phyloP scores from a whole-genome alignment of 2,329 filamentous ascomycete species.

The Drechslera avenae region DNA sequence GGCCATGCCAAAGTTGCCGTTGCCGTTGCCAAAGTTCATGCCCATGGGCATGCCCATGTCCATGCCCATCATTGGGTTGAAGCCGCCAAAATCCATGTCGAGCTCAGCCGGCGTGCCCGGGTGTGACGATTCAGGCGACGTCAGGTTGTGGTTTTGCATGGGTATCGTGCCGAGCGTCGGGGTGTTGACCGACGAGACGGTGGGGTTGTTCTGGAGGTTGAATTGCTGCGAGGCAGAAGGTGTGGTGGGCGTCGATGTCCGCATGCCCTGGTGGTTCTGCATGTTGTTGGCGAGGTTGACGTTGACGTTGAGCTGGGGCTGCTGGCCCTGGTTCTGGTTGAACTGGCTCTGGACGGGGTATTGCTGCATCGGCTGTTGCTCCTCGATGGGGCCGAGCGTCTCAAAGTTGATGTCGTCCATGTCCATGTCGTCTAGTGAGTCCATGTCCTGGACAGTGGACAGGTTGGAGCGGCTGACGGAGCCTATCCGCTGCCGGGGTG shows the following conservation, averaged over 20 bases:
- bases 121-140: constrained; percentile 69
- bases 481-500: constrained; percentile 47
- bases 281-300: constrained; percentile 75
- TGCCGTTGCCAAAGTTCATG: constrained; percentile 39
- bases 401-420: constrained; percentile 96
- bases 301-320: constrained; percentile 80
- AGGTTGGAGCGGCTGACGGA: constrained; percentile 49
- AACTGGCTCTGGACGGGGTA: constrained; percentile 62
- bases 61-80: constrained; percentile 46
- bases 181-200: constrained; percentile 95
- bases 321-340: constrained; percentile 58
- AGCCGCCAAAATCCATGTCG: constrained; percentile 68
- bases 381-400: constrained; percentile 66
- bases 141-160: constrained; percentile 62
- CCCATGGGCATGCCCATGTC: constrained; percentile 41
- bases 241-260: constrained; percentile 84
- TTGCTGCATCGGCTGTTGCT: constrained; percentile 61
- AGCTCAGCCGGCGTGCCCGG: constrained; percentile 74
- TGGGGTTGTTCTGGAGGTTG: constrained; percentile 88
- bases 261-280: constrained; percentile 75
- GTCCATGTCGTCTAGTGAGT: constrained; percentile 90
- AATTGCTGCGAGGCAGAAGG: constrained; percentile 72
- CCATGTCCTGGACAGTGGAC: constrained; percentile 65
- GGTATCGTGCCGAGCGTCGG: constrained; percentile 85
- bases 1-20: constrained; percentile 50